phyloP scores from a whole-genome alignment of 192 early-diverging fungal species.

The Geranomyces variabilis region DNA sequence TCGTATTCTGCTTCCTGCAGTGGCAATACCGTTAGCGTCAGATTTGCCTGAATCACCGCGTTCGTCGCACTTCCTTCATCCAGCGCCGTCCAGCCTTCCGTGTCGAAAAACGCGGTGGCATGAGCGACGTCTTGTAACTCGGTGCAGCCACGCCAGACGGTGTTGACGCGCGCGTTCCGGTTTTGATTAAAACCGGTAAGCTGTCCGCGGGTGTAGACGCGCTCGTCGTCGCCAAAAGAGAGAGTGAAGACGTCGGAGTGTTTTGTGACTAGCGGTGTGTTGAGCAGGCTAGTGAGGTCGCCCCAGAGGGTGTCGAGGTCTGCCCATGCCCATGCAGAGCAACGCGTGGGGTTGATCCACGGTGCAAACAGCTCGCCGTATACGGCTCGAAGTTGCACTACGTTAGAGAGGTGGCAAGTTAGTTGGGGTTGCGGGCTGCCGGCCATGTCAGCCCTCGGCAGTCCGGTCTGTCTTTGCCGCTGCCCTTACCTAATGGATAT shows the following conservation, averaged over 20 bases:
- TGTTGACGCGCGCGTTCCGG: conserved; percentile 5
- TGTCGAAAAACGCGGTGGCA: neutral
- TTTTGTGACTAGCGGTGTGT: neutral
- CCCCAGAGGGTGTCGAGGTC: conserved; percentile 28
- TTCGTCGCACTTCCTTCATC: conserved; percentile 27
- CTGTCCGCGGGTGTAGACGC: conserved; percentile 28
- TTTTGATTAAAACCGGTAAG: conserved; percentile 22
- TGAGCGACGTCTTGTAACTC: neutral
- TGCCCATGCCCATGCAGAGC: conserved; percentile 21
- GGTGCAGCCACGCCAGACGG: conserved; percentile 10
- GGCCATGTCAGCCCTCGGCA: no score
- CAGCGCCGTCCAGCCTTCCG: conserved; percentile 2
- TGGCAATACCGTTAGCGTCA: neutral
- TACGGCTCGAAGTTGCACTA: conserved; percentile 8
- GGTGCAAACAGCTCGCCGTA: conserved; percentile 23
- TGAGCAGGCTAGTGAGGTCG: neutral
- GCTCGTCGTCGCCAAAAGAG: neutral
- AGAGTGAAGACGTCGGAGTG: conserved; percentile 24
- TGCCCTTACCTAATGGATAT: neutral
- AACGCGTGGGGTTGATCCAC: conserved; percentile 16
- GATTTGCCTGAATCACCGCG: neutral
- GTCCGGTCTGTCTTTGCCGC: no score
- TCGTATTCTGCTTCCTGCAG: neutral
- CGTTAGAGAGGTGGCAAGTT: neutral
- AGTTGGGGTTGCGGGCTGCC: no score